phyloP scores from a whole-genome alignment of 306 rosid genomes.

The Calophaca sinica region DNA sequence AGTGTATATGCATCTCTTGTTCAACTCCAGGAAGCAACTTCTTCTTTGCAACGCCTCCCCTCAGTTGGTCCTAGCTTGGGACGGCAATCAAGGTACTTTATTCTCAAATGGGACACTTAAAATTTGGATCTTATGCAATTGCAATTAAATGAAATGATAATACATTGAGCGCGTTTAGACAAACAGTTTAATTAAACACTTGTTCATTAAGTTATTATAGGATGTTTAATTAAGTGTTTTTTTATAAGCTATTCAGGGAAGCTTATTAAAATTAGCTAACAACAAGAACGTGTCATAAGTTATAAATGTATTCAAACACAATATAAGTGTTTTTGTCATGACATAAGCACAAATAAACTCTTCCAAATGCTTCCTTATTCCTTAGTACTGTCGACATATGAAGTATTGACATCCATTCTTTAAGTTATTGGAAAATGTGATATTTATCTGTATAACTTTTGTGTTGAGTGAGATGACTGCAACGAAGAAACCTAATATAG shows the following conservation, averaged over 20 bases:
- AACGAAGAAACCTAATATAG: constrained; percentile 22
- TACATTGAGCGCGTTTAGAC: no score
- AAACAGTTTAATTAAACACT: no score
- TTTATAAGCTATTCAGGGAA: no score
- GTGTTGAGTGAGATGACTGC: neutral
- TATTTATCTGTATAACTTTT: neutral
- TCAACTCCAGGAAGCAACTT: constrained; percentile 75
- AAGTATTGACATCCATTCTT: neutral
- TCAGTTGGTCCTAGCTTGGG: constrained; percentile 63
- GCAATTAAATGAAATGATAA: no score
- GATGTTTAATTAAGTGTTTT: no score
- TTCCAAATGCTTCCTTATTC: neutral
- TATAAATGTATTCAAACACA: no score
- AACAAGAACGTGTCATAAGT: no score
- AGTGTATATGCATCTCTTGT: constrained; percentile 85
- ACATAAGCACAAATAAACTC: no score
- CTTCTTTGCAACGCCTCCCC: constrained; percentile 69
- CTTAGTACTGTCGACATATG: neutral
- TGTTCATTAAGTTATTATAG: no score
- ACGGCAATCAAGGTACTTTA: constrained; percentile 70
- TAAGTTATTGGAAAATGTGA: neutral
- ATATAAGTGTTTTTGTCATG: no score
- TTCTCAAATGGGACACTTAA: neutral
- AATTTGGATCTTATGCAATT: neutral
- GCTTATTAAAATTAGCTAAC: no score